Evolutionary conservation across 1,284 basidiomycete species (phyloP).

Genomic region (Ganoderma leucocontextum): DNA sequence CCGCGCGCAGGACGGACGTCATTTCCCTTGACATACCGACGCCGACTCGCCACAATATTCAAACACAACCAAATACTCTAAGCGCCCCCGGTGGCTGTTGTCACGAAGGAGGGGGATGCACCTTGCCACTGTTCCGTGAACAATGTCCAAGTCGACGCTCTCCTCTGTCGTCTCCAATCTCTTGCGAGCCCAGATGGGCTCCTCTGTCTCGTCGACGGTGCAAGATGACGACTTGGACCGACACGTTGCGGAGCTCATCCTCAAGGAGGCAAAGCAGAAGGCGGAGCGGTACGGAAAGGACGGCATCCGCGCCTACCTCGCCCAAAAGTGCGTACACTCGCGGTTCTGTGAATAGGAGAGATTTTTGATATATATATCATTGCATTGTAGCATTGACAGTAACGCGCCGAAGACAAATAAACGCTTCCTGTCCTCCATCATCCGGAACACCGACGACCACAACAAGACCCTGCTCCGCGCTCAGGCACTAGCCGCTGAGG

Average conservation of each 20-base stretch:
- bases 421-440: conserved; percentile 88
- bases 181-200: conserved; percentile 83
- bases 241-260: conserved; percentile 87
- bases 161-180: conserved; percentile 88
- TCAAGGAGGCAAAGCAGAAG: conserved; percentile 91
- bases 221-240: conserved; percentile 87
- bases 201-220: conserved; percentile 68
- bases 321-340: conserved; percentile 46
- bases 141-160: conserved; percentile 55
- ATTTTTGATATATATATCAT: conserved; percentile 24
- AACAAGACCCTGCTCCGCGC: conserved; percentile 84
- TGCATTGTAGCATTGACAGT: conserved; percentile 41
- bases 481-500: conserved; percentile 79
- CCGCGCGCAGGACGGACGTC: conserved; percentile 8
- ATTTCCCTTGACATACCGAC: background rate
- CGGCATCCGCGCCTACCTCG: conserved; percentile 75
- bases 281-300: conserved; percentile 75
- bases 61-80: conserved; percentile 22
- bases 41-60: conserved; percentile 18
- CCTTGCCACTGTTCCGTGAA: conserved; percentile 9
- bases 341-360: background rate
- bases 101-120: background rate
- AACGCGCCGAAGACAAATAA: conserved; percentile 89
- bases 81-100: background rate
- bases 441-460: conserved; percentile 91